Base-by-base conservation (phyloP, 139 green algal species). In the Tetradesmus obliquus region DNA sequence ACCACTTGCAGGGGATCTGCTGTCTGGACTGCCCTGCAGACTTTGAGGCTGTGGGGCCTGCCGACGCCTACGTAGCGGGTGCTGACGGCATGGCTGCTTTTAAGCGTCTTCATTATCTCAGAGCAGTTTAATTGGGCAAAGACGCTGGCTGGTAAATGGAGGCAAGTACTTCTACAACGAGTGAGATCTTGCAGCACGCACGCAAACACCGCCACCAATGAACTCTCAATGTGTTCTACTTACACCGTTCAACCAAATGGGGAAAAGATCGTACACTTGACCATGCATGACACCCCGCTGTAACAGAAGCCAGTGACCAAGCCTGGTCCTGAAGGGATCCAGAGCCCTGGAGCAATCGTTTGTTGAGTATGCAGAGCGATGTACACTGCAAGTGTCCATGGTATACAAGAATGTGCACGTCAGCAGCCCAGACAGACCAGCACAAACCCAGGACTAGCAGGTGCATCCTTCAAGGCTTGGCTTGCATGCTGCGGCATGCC, bases 11-110 rank as follows among this genome's bases (percentile, higher is more conserved):
- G 71, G 24, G 89, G 20, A 24, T 87, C 79, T 62, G 79, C 60
- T 55, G 76, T 45, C 58, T 91, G 88, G 54, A 91, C 88, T 45
- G 88, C 87, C 62, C 19, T 58, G 76, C 88, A 81, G 45, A 76
- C 66, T 5, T 19, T 76, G 66, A 76, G 66, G 17, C 66, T 76
- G 66, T 76, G 66, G 15, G 66, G 66, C 66, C 66, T 76, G 15
- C 66, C 66, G 1, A 76, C 66, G 66, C 17, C 17, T 76, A 24
- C 15, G 66, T 19, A 76, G 66, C 66, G 66, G 66, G 17, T 76
- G 66, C n/a, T 76, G 2, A 24, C 66, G 66, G 66, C 66, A 76
- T 76, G 66, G 66, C n/a, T 17, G 17, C n/a, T n/a, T 76, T 24
- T 17, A 10, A 76, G 66, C 13, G 66, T 5, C 5, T 76, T 12